Percentiles rank a stretch among this genome's conserved stretches.
Evolutionary conservation across 2,329 filamentous ascomycete species (phyloP).

Genomic region (Microcera coccophila): DNA sequence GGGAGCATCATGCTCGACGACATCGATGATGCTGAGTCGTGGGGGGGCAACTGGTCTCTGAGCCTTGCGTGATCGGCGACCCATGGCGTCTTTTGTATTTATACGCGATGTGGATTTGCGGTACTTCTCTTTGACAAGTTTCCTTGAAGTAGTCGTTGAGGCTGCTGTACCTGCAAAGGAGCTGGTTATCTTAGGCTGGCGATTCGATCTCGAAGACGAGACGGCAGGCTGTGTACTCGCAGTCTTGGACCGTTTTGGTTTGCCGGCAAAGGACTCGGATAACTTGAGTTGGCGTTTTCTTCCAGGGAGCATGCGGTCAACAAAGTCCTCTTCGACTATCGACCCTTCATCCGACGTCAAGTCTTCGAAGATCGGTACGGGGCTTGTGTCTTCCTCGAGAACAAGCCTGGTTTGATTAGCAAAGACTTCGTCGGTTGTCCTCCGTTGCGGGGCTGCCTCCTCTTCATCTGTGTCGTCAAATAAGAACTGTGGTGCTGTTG

Average conservation of each 20-base stretch:
- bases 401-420: conserved; percentile 27
- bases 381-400: conserved; percentile 10
- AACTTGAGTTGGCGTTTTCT: conserved; percentile 38
- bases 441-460: conserved; percentile 17
- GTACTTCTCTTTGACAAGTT: conserved; percentile 15
- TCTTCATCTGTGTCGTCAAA: conserved; percentile 48
- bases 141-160: conserved; percentile 2
- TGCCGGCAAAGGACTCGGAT: conserved; percentile 21
- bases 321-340: conserved; percentile 47
- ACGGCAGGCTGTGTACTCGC: conserved; percentile 19
- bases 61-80: conserved; percentile 3
- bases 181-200: conserved; percentile 34
- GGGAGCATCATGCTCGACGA: conserved; percentile 51
- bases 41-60: conserved; percentile 34
- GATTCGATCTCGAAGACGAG: conserved; percentile 9
- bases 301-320: conserved; percentile 49
- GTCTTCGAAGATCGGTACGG: conserved; percentile 5
- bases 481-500: conserved; percentile 33
- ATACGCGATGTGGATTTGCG: conserved; percentile 10
- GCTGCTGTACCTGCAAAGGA: conserved; percentile 20
- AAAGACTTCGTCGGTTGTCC: conserved; percentile 21
- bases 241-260: conserved; percentile 26
- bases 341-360: conserved; percentile 33
- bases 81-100: conserved; percentile 7
- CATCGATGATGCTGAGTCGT: conserved; percentile 58